Evolutionary conservation across 139 green algal genomes (phyloP).

Genomic region (Mesotaenium endlicherianum): DNA sequence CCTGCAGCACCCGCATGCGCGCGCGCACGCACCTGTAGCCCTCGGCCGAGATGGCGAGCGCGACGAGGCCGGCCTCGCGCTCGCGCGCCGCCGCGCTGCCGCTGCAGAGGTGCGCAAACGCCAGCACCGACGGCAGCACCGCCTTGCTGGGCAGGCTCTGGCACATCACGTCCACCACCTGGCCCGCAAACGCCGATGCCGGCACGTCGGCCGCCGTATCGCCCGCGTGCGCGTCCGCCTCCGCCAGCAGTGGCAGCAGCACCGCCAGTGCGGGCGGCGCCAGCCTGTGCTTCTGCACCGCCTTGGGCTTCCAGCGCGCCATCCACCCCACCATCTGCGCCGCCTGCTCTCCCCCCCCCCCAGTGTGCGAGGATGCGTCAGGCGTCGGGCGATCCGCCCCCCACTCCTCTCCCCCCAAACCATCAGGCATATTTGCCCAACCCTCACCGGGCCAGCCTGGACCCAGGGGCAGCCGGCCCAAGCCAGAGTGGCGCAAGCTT

Average conservation of each 20-base stretch:
- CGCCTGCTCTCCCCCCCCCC: slow-evolving; percentile 2
- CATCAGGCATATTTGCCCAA: too few species aligned
- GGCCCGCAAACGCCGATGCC: slow-evolving; percentile 44
- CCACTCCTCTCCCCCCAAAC: too few species aligned
- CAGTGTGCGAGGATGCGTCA: too few species aligned
- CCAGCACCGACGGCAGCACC: background rate
- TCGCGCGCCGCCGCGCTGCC: background rate
- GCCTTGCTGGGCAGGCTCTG: slow-evolving; percentile 17
- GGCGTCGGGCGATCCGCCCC: too few species aligned
- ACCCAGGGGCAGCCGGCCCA: too few species aligned
- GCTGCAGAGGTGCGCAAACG: background rate
- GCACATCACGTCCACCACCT: slow-evolving; percentile 36
- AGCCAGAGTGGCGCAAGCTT: too few species aligned
- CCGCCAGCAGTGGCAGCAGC: slow-evolving; percentile 63
- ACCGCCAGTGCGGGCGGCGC: slow-evolving; percentile 56
- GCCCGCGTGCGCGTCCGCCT: slow-evolving; percentile 52
- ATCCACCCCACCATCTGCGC: slow-evolving; percentile 63
- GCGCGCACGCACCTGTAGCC: background rate
- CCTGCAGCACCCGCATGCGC: too few species aligned
- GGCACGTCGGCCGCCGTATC: slow-evolving; percentile 42
- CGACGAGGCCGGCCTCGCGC: background rate
- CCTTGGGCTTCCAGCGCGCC: slow-evolving; percentile 71
- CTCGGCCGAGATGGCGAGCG: slow-evolving; percentile 19
- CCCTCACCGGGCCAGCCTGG: too few species aligned
- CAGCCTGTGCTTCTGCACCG: slow-evolving; percentile 63